Conservation (phyloP, 441 rosid species). For the Populus hybrid region DNA sequence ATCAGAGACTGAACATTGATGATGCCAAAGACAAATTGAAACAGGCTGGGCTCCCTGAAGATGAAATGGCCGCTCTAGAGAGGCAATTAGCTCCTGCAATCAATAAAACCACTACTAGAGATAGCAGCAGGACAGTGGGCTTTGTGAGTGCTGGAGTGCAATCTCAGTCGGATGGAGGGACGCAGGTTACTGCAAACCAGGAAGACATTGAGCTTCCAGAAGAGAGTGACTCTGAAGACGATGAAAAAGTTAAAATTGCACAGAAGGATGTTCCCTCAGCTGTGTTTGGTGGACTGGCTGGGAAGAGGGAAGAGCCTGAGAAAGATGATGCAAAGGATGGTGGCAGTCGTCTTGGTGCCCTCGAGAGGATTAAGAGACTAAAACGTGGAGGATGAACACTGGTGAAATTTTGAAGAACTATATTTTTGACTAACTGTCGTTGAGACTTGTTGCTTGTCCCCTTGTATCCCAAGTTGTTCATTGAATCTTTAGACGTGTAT, state of each 20-base stretch:
- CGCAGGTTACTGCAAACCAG: constrained; percentile 38
- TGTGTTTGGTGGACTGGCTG: constrained; percentile 73
- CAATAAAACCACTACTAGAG: constrained; percentile 33
- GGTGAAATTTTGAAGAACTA: background rate
- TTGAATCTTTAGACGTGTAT: background rate
- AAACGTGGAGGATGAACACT: constrained; percentile 30
- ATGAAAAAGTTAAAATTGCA: constrained; percentile 65
- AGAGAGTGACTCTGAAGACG: constrained; percentile 76
- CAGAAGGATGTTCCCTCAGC: constrained; percentile 84
- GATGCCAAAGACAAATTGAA: constrained; percentile 89
- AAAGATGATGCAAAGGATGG: constrained; percentile 36
- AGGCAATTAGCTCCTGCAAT: constrained; percentile 67
- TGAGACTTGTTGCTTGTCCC: background rate
- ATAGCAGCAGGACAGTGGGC: constrained; percentile 57
- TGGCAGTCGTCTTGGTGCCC: constrained; percentile 66
- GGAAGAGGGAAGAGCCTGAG: constrained; percentile 63
- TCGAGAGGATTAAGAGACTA: constrained; percentile 78
- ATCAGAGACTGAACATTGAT: constrained; percentile 64
- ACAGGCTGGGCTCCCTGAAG: constrained; percentile 74
- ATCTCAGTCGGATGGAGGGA: constrained; percentile 47
- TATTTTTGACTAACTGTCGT: background rate
- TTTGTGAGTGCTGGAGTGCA: constrained; percentile 94
- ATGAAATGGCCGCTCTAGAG: constrained; percentile 93
- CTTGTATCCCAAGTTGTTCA: constrained; percentile 1
- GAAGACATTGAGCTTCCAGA: constrained; percentile 91